phyloP scores from a whole-genome alignment of 257 asterid genomes.

The Primulina tabacum region DNA sequence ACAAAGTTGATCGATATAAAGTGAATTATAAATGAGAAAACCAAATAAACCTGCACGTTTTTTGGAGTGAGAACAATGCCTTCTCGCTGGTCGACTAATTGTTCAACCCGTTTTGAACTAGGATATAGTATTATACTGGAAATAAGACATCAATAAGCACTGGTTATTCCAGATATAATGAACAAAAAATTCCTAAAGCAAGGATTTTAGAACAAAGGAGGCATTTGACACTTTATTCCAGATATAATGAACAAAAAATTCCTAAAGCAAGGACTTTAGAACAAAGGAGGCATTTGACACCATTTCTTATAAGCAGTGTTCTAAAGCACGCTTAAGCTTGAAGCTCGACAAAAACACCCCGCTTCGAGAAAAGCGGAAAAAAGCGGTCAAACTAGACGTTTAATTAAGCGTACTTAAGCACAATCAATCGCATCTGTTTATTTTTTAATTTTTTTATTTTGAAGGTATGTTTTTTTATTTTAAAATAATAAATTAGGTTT shows the following conservation, averaged over 20 bases:
- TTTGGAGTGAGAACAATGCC: constrained; percentile 88
- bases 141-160: constrained; percentile 24
- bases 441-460: no score
- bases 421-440: no score
- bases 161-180: constrained; percentile 7
- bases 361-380: no score
- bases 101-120: constrained; percentile 70
- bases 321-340: no score
- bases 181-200: constrained; percentile 6
- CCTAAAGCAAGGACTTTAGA: constrained; percentile 3
- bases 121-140: constrained; percentile 77
- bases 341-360: no score
- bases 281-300: constrained; percentile 1
- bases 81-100: constrained; percentile 73
- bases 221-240: constrained; percentile 8
- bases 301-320: no score
- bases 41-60: constrained; percentile 75
- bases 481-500: no score
- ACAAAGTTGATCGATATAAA: constrained; percentile 11
- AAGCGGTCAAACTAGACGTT: no score
- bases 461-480: no score
- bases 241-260: constrained; percentile 9
- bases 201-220: neutral
- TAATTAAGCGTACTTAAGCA: no score
- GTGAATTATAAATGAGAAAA: constrained; percentile 4